Conservation (phyloP, 2,329 filamentous ascomycete genomes). For the Grosmannia serpens region DNA sequence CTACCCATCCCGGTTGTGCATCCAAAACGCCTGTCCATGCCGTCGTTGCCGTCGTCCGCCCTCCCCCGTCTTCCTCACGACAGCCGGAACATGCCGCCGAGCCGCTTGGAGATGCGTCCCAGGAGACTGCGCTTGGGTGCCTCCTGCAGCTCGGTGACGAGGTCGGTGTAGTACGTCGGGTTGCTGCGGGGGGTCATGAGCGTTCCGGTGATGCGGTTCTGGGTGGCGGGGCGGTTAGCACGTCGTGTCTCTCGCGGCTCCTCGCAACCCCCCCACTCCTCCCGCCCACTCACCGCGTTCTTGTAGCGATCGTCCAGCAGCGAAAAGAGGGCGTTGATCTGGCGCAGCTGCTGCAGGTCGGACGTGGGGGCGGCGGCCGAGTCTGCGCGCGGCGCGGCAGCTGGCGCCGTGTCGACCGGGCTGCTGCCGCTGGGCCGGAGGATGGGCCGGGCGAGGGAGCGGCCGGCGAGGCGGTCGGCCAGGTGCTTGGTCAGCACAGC, state of each 20-base stretch:
- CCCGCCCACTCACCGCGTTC: slow-evolving; percentile 31
- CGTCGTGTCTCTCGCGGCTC: background rate
- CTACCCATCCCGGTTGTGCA: background rate
- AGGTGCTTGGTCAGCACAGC: slow-evolving; percentile 39
- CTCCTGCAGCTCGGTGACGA: slow-evolving; percentile 51
- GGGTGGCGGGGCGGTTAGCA: too few relatives aligned
- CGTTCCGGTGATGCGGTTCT: slow-evolving; percentile 37
- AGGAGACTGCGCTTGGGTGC: slow-evolving; percentile 47
- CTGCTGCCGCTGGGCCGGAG: background rate
- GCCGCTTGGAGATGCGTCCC: slow-evolving; percentile 37
- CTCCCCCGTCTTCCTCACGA: slow-evolving; percentile 22
- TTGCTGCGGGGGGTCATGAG: slow-evolving; percentile 49
- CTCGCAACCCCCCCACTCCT: too few relatives aligned
- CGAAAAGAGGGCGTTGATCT: slow-evolving; percentile 48
- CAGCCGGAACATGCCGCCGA: slow-evolving; percentile 49
- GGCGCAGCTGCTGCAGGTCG: slow-evolving; percentile 39
- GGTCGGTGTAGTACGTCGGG: slow-evolving; percentile 50
- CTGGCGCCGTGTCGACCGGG: background rate
- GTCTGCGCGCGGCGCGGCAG: background rate
- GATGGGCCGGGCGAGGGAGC: slow-evolving; percentile 10
- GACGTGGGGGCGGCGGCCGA: slow-evolving; percentile 13
- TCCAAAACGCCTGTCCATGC: background rate
- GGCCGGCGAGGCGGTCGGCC: slow-evolving; percentile 20
- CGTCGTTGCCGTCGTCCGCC: background rate
- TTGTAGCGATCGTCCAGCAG: slow-evolving; percentile 49